Base-by-base conservation (phyloP, 208 protist genomes). In the Trichomonas tenax region DNA sequence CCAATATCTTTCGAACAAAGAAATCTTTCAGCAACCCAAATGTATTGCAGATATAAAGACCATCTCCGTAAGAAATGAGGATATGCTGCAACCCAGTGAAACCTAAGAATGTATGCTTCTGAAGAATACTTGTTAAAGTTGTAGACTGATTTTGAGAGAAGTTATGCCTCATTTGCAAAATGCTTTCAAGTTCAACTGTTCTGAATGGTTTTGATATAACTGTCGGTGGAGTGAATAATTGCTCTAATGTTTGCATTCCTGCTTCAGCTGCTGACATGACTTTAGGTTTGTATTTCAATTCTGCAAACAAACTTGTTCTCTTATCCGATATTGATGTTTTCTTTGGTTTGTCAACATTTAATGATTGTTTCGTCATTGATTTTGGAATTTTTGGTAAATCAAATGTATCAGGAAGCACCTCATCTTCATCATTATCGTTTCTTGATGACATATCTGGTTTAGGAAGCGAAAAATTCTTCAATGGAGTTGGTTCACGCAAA, bases 201-300 rank as follows among this genome's bases (percentile, higher is more conserved):
- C 86, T 4, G 31, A 93, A 93, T 93, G 40, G 44, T 51, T 38
- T 48, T 2, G 40, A 23, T 49, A 93, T 51, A 36, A 51, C n/a
- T 51, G 41, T 34, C 21, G 86, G 44, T 38, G 15, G 44, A n/a
- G 86, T 93, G 23, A 93, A 38, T 14, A 93, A 14, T 58, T 93
- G 86, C 31, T 93, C 86, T 58, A 93, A 15, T 2, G 86, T 93
- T 51, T 93, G 40, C 21, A 51, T 44, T 36, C n/a, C 17, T 93
- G 0, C 0, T 48, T 93, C 86, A 9, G 36, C 17, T 48, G 82
- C n/a, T 34, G 17, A 44, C 48, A 23, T 9, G 21, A 38, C 6
- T 48, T n/a, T 51, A 58, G 86, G 86, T 51, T 93, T 44, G n/a
- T 93, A 93, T 93, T 93, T 93, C 17, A 93, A 17, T 1, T 93